These are phyloP conservation scores for Heritiera littoralis DNA, from an alignment of 345 rosid genomes.

Conservation along the genomic window DNA sequence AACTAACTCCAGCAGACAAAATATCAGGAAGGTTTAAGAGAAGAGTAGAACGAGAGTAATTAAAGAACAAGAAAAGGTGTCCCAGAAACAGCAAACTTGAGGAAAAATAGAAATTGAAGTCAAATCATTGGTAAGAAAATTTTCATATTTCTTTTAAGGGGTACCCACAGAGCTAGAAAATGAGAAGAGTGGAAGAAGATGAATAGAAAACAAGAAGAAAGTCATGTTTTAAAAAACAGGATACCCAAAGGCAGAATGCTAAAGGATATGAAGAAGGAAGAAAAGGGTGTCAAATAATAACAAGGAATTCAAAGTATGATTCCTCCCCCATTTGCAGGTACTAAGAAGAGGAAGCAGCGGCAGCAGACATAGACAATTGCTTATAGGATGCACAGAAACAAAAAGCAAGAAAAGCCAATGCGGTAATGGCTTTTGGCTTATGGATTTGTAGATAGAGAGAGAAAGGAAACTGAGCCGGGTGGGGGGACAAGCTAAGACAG, in stretches of 20 bases:
- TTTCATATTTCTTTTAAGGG: conserved; percentile 22
- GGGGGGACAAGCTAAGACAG: conserved; percentile 84
- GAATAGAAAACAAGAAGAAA: conserved; percentile 34
- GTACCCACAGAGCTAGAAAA: conserved; percentile 27
- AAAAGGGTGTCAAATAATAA: conserved; percentile 61
- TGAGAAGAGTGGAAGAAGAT: conserved; percentile 37
- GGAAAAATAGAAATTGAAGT: conserved; percentile 33
- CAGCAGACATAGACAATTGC: conserved; percentile 64
- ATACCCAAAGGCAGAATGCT: conserved; percentile 19
- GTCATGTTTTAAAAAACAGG: conserved; percentile 26
- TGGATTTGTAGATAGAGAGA: conserved; percentile 35
- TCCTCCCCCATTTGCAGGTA: conserved; percentile 71
- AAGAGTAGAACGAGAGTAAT: conserved; percentile 23
- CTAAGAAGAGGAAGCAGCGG: conserved; percentile 70
- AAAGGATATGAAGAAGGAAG: conserved; percentile 1
- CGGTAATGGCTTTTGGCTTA: conserved; percentile 48
- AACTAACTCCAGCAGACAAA: conserved; percentile 14
- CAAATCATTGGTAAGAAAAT: conserved; percentile 31
- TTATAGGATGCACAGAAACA: conserved; percentile 46
- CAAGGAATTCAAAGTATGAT: conserved; percentile 74
- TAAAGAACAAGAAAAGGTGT: conserved; percentile 30
- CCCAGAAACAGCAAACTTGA: conserved; percentile 17
- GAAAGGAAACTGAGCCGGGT: conserved; percentile 49
- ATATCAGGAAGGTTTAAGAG: conserved; percentile 2
- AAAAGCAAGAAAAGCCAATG: conserved; percentile 47